Evolutionary conservation across 257 asterid species (phyloP).

Genomic region (Plectranthus barbatus): DNA sequence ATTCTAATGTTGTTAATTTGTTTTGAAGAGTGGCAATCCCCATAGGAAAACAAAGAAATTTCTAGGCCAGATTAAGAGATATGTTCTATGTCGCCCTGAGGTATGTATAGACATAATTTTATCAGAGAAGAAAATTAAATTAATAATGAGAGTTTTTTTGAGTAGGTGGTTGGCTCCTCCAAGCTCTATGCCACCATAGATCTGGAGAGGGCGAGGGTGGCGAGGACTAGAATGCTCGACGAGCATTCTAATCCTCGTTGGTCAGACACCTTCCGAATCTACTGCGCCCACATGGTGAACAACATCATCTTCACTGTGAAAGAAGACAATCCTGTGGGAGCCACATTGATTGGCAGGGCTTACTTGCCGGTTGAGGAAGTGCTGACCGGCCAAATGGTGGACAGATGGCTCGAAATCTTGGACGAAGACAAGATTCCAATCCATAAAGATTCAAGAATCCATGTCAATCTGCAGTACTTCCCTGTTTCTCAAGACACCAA

Average conservation of each 20-base stretch:
- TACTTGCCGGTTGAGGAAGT: conserved; percentile 54
- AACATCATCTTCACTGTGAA: conserved; percentile 63
- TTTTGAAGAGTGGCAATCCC: conserved; percentile 28
- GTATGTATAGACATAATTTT: conserved; percentile 9
- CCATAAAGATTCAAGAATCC: conserved; percentile 50
- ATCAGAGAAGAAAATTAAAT: neutral
- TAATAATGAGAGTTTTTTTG: too few relatives aligned
- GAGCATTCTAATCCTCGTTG: conserved; percentile 61
- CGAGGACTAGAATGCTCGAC: conserved; percentile 44
- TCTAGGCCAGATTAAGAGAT: conserved; percentile 37
- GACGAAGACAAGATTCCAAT: conserved; percentile 50
- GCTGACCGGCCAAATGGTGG: conserved; percentile 33
- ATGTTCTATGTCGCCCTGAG: conserved; percentile 51
- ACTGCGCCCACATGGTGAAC: conserved; percentile 63
- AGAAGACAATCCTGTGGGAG: conserved; percentile 54
- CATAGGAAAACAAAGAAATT: conserved; percentile 28
- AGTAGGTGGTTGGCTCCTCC: conserved; percentile 46
- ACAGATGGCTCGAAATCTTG: conserved; percentile 48
- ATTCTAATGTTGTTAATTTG: neutral
- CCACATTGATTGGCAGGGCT: conserved; percentile 76
- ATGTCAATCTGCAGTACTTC: conserved; percentile 45
- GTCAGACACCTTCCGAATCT: conserved; percentile 52
- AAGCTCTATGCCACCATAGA: conserved; percentile 69
- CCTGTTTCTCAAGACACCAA: conserved; percentile 37
- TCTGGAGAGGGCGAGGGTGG: conserved; percentile 63